Evolutionary conservation across 305 asterid genomes (phyloP).

Genomic region (Lippia alba): DNA sequence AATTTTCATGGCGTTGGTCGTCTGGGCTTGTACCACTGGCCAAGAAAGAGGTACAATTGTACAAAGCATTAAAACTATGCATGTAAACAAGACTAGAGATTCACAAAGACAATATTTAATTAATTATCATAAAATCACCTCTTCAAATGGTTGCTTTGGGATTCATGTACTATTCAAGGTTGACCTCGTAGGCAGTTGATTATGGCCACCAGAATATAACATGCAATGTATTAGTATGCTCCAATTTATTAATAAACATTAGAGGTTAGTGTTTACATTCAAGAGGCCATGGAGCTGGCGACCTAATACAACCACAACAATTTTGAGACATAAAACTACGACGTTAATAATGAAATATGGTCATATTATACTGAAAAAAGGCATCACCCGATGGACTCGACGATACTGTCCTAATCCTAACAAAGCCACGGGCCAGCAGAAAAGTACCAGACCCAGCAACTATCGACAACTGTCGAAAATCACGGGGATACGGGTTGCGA

Average conservation of each 20-base stretch:
- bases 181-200: no score
- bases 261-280: not conserved
- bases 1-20: no score
- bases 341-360: constrained; percentile 32
- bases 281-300: not conserved
- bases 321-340: not conserved
- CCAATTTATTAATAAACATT: no score
- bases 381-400: constrained; percentile 37
- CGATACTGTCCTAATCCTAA: constrained; percentile 32
- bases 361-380: constrained; percentile 42
- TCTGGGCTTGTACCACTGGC: no score
- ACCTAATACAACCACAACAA: not conserved
- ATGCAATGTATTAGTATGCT: no score
- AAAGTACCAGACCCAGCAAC: constrained; percentile 59
- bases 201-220: no score
- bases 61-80: not conserved
- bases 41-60: no score
- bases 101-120: no score
- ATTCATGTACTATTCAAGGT: no score
- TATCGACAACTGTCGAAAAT: constrained; percentile 42
- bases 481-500: constrained; percentile 30
- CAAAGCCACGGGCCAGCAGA: constrained; percentile 46
- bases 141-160: no score
- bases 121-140: no score
- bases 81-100: no score